phyloP scores from a whole-genome alignment of 192 early-diverging fungal genomes.

The Gonapodya prolifera region DNA sequence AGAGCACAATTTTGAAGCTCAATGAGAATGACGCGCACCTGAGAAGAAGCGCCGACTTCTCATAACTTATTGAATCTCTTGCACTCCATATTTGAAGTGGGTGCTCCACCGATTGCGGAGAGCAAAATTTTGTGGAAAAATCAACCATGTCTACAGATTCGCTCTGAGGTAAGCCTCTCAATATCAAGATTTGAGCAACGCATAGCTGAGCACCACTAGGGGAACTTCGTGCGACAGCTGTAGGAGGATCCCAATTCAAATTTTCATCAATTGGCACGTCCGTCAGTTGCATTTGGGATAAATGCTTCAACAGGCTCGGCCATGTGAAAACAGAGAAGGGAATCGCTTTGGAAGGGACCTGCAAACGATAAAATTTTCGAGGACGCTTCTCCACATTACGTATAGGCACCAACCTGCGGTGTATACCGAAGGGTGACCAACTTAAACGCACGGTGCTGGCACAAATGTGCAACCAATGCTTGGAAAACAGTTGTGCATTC shows the following conservation, averaged over 20 bases:
- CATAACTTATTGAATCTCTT: not conserved
- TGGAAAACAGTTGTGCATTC: not conserved
- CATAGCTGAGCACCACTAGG: not conserved
- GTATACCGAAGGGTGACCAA: constrained; percentile 5
- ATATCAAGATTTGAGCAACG: not conserved
- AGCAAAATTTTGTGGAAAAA: not conserved
- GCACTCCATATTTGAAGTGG: not conserved
- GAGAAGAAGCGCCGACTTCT: not conserved
- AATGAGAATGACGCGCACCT: not conserved
- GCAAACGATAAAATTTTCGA: not conserved
- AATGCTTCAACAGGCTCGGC: not conserved
- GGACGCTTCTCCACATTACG: not conserved
- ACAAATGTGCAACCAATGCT: not conserved
- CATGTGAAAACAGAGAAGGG: constrained; percentile 6
- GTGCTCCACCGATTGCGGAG: not conserved
- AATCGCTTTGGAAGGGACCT: not conserved
- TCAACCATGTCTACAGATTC: not conserved
- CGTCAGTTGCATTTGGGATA: constrained; percentile 8
- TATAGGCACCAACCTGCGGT: not conserved
- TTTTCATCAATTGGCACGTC: constrained; percentile 8
- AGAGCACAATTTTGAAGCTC: not conserved
- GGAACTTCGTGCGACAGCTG: too few relatives aligned
- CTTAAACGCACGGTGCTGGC: not conserved
- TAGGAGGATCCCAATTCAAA: constrained; percentile 1
- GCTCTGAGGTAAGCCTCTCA: not conserved